Evolutionary conservation across 2,329 filamentous ascomycete genomes (phyloP), one percentile per base, ranked within the genome.

Genomic region (Monilinia vaccinii-corymbosi): DNA sequence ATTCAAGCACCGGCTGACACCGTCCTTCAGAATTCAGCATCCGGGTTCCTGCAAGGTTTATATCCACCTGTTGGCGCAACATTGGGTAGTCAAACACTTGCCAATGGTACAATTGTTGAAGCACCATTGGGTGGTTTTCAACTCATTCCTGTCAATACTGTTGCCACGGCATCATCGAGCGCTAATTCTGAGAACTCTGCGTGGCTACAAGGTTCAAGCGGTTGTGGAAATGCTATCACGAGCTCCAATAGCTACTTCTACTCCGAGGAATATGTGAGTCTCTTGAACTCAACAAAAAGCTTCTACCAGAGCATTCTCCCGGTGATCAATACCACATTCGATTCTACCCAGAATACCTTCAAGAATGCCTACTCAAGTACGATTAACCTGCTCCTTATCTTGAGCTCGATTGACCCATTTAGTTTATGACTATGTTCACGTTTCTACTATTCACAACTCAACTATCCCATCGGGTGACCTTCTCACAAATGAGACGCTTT

Each of bases 61-160:
- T 97, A 96, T 71, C 92, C 92, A 11, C 90, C 92, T 1, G 83
- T 86, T 1, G 84, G 84, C 60, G 64, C 71, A 16, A 71, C 74
- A 7, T 69, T 78, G 0, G 78, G 79, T 11, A 74, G 78, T 40
- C 79, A 89, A 74, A 83, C 77, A 2, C 81, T 96, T 45, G 83
- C 82, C 67, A 91, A 96, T 73, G 87, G 87, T 53, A 82, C 81
- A 25, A 76, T 74, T 4, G 77, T 92, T 14, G 75, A 83, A 60
- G 77, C 84, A 1, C 91, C 92, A 0, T 75, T 96, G 69, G 78
- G 83, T 62, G 91, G 91, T 31, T 96, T 91, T 72, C 92, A 97
- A 74, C 82, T 94, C 63, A 87, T 96, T 66, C 88, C 89, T 21
- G 78, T 97, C 59, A 81, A 85, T 61, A 76, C 81, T 3, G 78